Evolutionary conservation across 257 asterid species (phyloP), one percentile per base, ranked within the genome.

Genomic region (Petunia axillaris): DNA sequence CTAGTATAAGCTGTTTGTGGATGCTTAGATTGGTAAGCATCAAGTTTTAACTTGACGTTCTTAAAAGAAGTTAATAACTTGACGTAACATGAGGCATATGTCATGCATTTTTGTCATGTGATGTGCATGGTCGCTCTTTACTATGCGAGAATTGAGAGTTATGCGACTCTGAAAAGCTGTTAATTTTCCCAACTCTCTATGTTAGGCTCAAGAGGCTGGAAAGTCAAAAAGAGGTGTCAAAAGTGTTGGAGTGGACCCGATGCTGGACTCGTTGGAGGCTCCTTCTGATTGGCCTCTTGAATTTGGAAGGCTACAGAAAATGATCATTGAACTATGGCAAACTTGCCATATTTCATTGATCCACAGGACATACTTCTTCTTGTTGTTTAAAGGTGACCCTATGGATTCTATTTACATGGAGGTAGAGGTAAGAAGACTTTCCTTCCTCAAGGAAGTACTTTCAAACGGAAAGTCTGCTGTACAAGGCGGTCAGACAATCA

Each of bases 351-450:
- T 88, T 63, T 87, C 92, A 80, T 76, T 88, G 85, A 71, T 88
- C 79, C 89, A 88, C 57, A 82, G 92, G 65, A 88, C 92, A 71
- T 88, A 88, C 73, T 88, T 88, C 87, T 87, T 88, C 85, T 68
- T 88, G 78, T 89, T 88, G 71, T 88, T 88, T 70, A 85, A 83
- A 68, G 92, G 92, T 16, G 92, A 88, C 64, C 85, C 81, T 0
- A 85, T 74, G 76, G 92, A 88, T 81, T 88, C 92, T 57, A 85
- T 88, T 78, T 88, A 88, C 83, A 85, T 88, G 86, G 92, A 88
- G 83, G 90, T 88, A 64, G 92, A 88, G 81, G 82, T 83, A 48
- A 81, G 92, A 75, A 78, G 92, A 59, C 90, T 88, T 63, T 75
- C 87, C 79, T 88, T 83, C 81, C 87, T 88, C 68, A 80, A 64